These are phyloP conservation scores for Solidago caesia DNA, from an alignment of 129 eudicot species.

Conservation along the genomic window DNA sequence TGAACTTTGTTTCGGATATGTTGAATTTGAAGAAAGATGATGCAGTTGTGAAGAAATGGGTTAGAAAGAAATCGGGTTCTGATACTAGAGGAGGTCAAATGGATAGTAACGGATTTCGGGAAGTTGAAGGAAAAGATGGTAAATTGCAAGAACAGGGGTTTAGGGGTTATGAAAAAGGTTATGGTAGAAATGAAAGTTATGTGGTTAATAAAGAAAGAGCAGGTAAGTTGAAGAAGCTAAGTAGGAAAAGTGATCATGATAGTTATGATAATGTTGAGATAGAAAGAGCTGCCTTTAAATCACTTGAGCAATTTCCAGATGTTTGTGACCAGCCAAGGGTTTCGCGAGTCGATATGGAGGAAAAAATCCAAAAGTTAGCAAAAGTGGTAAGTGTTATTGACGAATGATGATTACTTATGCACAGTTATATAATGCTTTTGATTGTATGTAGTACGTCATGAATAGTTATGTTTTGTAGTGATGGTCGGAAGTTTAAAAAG, in stretches of 20 bases:
- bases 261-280: conserved; percentile 30
- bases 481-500: conserved; percentile 24
- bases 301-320: conserved; percentile 47
- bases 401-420: background rate
- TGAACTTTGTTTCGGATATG: background rate
- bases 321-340: conserved; percentile 62
- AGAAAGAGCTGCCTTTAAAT: conserved; percentile 68
- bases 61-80: conserved; percentile 13
- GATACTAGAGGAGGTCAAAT: background rate
- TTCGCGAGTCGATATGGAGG: conserved; percentile 83
- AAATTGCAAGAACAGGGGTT: conserved; percentile 22
- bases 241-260: conserved; percentile 26
- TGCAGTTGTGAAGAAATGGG: conserved; percentile 19
- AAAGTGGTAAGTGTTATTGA: conserved; percentile 58
- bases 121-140: conserved; percentile 1
- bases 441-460: too few relatives aligned
- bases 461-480: background rate
- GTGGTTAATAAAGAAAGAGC: conserved; percentile 25
- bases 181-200: conserved; percentile 29
- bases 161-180: conserved; percentile 24
- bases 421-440: background rate
- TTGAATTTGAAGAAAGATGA: background rate
- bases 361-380: conserved; percentile 83
- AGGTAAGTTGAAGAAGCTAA: conserved; percentile 8
- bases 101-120: background rate